Evolutionary conservation across 2,329 filamentous ascomycete genomes (phyloP), one percentile per base, ranked within the genome.

Genomic region (Aspergillus sp.): DNA sequence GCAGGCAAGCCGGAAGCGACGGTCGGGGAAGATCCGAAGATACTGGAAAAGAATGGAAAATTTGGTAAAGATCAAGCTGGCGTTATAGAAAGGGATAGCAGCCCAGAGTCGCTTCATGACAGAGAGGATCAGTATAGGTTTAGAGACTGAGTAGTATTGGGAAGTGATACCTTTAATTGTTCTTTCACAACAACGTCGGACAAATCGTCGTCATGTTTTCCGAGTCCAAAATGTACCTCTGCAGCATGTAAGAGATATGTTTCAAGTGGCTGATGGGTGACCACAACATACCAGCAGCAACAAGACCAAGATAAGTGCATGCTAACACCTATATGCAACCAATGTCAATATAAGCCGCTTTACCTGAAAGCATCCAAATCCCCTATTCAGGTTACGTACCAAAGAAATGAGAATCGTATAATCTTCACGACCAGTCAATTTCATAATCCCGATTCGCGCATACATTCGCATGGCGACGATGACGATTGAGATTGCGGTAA

Each of bases 41-140:
- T 81, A 81, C 68, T 81, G 79, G 39, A 79, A 72, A 23, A 81
- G 70, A 57, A 81, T 79, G 45, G 78, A 81, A 59, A 76, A 72
- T 65, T 81, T 81, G 41, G 76, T 79, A 59, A 72, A 73, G 53
- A 61, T 65, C 45, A 76, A 59, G 58, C 72, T 74, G 25, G 69
- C 67, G 45, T 73, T 74, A 63, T 75, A 75, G 54, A 74, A 62
- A 8, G 72, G 70, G 21, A 74, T 74, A 30, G 72, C 69, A 10
- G 65, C 67, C 72, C 72, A 74, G 21, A 74, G 63, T 36, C 64
- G 64, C 70, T 74, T 49, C 28, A 5, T 10, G 5, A 21, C 13
- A 19, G 19, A 19, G 19, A 30, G 17, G n/a, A 30, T 50, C 9
- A 50, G 47, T 17, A 28, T 15, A 43, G 32, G 41, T 9, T 21